A percentile compares a stretch with the other conserved stretches of the same genome.
Evolutionary conservation across 352 stramenopile genomes (phyloP).

Genomic region (Phytophthora fragariaefolia): DNA sequence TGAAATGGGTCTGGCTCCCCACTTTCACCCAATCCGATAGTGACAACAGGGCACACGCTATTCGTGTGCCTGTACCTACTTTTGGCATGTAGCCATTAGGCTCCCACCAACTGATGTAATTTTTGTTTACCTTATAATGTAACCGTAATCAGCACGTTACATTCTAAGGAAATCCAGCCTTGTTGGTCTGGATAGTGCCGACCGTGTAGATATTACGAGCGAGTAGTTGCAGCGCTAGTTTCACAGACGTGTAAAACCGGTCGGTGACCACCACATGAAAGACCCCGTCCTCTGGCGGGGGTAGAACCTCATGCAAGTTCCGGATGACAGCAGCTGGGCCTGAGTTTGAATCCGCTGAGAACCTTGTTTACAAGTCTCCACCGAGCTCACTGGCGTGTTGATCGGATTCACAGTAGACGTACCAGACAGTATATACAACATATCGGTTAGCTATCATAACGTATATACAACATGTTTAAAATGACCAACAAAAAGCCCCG

Average conservation of each 20-base stretch:
- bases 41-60: too few relatives aligned
- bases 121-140: too few relatives aligned
- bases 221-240: background rate
- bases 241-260: background rate
- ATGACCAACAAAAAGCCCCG: too few relatives aligned
- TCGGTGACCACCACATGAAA: background rate
- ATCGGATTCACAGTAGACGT: background rate
- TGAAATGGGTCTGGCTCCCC: too few relatives aligned
- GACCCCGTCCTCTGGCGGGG: background rate
- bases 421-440: background rate
- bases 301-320: background rate
- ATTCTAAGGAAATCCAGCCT: too few relatives aligned
- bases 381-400: background rate
- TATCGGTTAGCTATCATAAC: background rate
- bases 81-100: too few relatives aligned
- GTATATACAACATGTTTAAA: background rate
- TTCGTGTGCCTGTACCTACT: too few relatives aligned
- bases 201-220: background rate
- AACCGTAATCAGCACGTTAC: too few relatives aligned
- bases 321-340: background rate
- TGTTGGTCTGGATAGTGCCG: too few relatives aligned
- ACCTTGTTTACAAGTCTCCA: background rate
- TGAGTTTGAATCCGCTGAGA: background rate
- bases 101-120: too few relatives aligned
- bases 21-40: too few relatives aligned